These are phyloP conservation scores for Dendrobium officinale DNA, from an alignment of 106 monocot species.

Conservation along the genomic window DNA sequence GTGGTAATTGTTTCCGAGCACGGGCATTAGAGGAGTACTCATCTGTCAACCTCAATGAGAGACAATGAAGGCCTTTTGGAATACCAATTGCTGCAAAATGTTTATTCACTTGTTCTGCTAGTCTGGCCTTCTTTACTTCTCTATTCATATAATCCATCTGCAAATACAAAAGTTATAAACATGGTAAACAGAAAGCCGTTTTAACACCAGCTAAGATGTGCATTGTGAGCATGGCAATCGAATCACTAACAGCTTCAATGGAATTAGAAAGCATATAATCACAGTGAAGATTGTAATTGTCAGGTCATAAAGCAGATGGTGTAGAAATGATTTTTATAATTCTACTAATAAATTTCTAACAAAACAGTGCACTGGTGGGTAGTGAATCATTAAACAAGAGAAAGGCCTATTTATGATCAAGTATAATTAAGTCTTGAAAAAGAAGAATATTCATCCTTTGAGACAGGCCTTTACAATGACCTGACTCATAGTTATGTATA, in stretches of 20 bases:
- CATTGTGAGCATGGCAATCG: background rate
- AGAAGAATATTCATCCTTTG: no score
- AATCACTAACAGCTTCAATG: background rate
- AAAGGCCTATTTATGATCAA: background rate
- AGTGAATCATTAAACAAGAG: no score
- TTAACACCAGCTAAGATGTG: background rate
- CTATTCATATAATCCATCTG: constrained; percentile 69
- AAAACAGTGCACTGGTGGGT: no score
- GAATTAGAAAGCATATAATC: background rate
- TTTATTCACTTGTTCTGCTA: constrained; percentile 81
- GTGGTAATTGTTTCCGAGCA: constrained; percentile 60
- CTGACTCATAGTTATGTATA: no score
- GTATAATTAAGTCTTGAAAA: background rate
- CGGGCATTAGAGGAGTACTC: constrained; percentile 77
- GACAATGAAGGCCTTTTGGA: constrained; percentile 77
- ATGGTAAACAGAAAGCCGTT: background rate
- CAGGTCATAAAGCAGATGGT: background rate
- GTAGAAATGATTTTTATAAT: background rate
- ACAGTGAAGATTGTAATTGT: background rate
- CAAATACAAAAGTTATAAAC: background rate
- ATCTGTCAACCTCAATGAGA: constrained; percentile 68
- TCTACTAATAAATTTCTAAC: background rate
- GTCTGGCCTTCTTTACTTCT: constrained; percentile 52
- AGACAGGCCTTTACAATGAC: no score
- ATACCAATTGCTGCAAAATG: constrained; percentile 64